Percentiles rank a stretch among this genome's conserved stretches.
phyloP scores from a whole-genome alignment of 2,329 filamentous ascomycete species.

The Ambrosiella cleistominuta region DNA sequence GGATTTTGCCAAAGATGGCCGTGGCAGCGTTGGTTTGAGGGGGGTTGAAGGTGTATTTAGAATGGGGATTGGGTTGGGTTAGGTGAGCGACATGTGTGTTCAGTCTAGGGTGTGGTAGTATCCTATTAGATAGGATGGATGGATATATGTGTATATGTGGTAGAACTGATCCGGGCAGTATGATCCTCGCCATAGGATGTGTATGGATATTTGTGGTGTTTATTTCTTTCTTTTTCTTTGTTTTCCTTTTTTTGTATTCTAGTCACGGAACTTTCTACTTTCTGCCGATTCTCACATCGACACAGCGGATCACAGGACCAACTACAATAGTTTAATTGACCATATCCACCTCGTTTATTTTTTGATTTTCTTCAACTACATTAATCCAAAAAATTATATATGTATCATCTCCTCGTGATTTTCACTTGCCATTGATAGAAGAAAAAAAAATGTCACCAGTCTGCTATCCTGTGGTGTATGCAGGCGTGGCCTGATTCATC shows the following conservation, averaged over 20 bases:
- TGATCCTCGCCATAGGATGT: background rate
- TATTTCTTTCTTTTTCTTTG: background rate
- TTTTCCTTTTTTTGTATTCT: no score
- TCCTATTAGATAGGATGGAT: background rate
- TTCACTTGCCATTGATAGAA: no score
- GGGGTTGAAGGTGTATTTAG: background rate
- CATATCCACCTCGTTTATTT: no score
- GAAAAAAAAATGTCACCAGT: no score
- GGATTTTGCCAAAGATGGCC: conserved; percentile 12
- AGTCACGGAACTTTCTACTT: no score
- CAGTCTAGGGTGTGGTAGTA: background rate
- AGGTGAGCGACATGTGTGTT: no score
- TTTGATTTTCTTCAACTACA: no score
- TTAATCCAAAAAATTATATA: no score
- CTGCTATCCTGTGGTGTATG: background rate
- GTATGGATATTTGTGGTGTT: background rate
- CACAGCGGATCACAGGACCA: no score
- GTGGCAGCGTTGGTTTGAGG: conserved; percentile 10
- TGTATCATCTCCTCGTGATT: no score
- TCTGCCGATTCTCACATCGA: no score
- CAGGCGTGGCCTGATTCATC: background rate
- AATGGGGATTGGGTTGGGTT: background rate
- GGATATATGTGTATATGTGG: background rate
- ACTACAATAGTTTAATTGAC: no score
- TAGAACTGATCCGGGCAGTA: background rate